Conservation (phyloP, 148 eudicot species). For the Euryodendron excelsum region DNA sequence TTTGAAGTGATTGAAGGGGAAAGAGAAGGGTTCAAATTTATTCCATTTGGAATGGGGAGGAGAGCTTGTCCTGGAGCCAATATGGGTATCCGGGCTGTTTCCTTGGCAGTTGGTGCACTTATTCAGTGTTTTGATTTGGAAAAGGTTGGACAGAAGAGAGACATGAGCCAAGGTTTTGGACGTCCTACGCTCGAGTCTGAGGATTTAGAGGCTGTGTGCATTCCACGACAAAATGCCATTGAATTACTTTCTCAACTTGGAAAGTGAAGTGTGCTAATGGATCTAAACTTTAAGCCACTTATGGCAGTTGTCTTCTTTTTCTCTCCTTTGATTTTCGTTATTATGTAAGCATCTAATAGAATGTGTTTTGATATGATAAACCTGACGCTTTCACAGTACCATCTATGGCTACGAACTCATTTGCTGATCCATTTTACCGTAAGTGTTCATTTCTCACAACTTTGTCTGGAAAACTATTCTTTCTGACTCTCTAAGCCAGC, state of each 20-base stretch:
- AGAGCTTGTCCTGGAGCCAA: conserved; percentile 33
- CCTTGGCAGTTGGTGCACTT: conserved; percentile 25
- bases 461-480: too few relatives aligned
- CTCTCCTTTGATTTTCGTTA: too few relatives aligned
- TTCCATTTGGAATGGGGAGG: conserved; percentile 41
- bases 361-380: too few relatives aligned
- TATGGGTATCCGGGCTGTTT: conserved; percentile 20
- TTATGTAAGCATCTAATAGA: too few relatives aligned
- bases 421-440: too few relatives aligned
- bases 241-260: conserved; percentile 1
- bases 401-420: too few relatives aligned
- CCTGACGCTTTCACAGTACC: too few relatives aligned
- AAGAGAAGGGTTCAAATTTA: conserved; percentile 24
- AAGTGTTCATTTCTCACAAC: too few relatives aligned
- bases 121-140: conserved; percentile 40
- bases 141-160: conserved; percentile 6
- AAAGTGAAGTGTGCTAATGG: too few relatives aligned
- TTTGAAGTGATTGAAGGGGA: conserved; percentile 26
- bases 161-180: background rate
- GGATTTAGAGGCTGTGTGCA: conserved; percentile 18
- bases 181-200: conserved; percentile 1
- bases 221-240: conserved; percentile 13
- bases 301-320: too few relatives aligned
- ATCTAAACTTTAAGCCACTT: too few relatives aligned
- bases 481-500: too few relatives aligned